These are phyloP conservation scores for Colletotrichum godetiae DNA, from an alignment of 2,329 filamentous ascomycete species.

Conservation along the genomic window DNA sequence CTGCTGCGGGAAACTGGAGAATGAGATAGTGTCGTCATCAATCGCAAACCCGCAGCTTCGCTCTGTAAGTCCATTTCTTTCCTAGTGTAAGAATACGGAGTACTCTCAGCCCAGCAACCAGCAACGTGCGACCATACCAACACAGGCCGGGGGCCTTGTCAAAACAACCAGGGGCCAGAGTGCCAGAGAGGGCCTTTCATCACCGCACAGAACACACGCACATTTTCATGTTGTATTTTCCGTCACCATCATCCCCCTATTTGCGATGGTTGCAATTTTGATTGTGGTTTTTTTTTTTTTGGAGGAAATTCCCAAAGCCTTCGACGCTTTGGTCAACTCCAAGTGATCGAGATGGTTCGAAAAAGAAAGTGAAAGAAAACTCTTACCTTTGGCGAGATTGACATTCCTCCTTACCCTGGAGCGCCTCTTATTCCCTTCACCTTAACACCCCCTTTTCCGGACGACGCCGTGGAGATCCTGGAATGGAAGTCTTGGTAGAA, in stretches of 20 bases:
- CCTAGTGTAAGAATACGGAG: not conserved
- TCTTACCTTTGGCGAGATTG: slow-evolving; percentile 4
- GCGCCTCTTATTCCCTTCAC: not conserved
- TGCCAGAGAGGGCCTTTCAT: not conserved
- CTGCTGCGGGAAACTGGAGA: not conserved
- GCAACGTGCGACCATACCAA: not conserved
- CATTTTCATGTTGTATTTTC: not conserved
- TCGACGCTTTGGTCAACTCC: not conserved
- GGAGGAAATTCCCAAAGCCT: not conserved
- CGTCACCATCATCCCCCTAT: not conserved
- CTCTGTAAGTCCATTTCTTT: not conserved
- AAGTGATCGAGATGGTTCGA: not conserved
- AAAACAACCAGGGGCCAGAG: slow-evolving; percentile 3
- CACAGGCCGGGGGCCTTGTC: slow-evolving; percentile 2
- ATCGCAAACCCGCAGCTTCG: not conserved
- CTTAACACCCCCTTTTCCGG: not conserved
- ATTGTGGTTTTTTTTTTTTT: too few relatives aligned
- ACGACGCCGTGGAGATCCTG: not conserved
- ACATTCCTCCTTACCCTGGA: not conserved
- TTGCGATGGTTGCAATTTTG: not conserved
- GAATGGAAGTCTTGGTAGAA: not conserved
- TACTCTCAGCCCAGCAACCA: slow-evolving; percentile 1
- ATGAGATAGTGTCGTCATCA: slow-evolving; percentile 6
- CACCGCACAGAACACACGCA: slow-evolving; percentile 4
- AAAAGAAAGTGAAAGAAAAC: not conserved